phyloP scores from a whole-genome alignment of 768 basidiomycete species.

The Tulasnella sp. region DNA sequence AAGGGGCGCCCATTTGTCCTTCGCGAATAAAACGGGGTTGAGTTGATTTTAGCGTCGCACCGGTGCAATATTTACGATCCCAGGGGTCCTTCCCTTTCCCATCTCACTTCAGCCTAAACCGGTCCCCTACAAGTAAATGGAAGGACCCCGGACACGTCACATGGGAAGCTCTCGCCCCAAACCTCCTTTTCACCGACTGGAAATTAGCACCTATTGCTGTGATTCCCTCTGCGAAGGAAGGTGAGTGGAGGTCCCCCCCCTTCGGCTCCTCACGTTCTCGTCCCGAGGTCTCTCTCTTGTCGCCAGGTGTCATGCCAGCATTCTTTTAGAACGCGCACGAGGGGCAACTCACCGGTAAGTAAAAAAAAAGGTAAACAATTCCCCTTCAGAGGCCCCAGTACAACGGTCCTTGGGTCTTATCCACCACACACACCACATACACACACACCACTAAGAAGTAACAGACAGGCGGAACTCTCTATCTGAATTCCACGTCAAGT shows the following conservation, averaged over 20 bases:
- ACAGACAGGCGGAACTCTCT: not conserved
- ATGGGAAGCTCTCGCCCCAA: not conserved
- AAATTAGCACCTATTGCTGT: not conserved
- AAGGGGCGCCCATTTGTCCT: not conserved
- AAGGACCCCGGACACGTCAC: not conserved
- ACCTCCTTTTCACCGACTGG: constrained; percentile 1
- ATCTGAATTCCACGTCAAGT: not conserved
- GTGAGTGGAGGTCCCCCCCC: constrained; percentile 1
- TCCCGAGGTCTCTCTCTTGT: not conserved
- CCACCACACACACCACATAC: not conserved
- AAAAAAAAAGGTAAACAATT: not conserved
- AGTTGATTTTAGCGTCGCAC: not conserved
- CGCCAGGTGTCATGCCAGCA: not conserved
- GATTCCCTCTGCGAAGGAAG: constrained; percentile 1
- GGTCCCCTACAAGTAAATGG: not conserved
- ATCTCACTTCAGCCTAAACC: not conserved
- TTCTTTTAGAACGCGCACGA: not conserved
- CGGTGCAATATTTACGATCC: not conserved
- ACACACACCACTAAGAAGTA: not conserved
- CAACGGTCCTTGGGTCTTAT: not conserved
- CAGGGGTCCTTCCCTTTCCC: not conserved
- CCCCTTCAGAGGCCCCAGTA: not conserved
- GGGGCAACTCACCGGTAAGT: not conserved
- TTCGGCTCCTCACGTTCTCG: constrained; percentile 1
- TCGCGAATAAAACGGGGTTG: not conserved